Conservation (phyloP, 73 alveolate species). For the Stentor coeruleus region DNA sequence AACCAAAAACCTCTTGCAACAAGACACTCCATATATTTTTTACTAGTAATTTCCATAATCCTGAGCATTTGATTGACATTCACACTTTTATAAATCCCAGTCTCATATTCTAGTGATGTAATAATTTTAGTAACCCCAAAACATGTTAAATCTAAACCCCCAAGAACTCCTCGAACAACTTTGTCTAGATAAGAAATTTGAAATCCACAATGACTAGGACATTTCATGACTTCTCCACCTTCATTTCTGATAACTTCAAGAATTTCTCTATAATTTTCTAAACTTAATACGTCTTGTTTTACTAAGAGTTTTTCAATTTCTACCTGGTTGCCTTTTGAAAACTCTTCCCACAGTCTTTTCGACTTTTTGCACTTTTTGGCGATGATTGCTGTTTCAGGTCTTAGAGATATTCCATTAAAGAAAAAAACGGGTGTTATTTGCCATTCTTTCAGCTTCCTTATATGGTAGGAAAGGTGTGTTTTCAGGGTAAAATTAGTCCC, state of each 20-base stretch:
- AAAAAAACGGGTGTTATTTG: background rate
- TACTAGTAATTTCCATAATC: background rate
- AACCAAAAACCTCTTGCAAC: background rate
- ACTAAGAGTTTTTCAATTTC: background rate
- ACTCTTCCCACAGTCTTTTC: background rate
- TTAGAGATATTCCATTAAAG: background rate
- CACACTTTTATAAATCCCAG: no score
- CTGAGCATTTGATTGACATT: background rate
- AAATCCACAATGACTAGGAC: background rate
- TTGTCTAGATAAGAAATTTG: background rate
- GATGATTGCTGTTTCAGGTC: background rate
- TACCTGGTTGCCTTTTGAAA: background rate
- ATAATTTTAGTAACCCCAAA: background rate
- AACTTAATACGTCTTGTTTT: background rate
- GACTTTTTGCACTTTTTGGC: background rate
- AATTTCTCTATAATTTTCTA: background rate
- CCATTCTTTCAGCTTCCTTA: background rate
- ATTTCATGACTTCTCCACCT: constrained; percentile 10
- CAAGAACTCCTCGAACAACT: background rate
- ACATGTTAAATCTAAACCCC: background rate
- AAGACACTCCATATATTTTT: background rate
- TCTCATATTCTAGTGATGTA: background rate
- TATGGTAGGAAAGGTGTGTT: background rate
- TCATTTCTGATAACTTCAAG: background rate
- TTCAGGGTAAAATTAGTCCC: background rate